Conservation (phyloP, 2,329 filamentous ascomycete genomes). For the Coleophoma cylindrospora region DNA sequence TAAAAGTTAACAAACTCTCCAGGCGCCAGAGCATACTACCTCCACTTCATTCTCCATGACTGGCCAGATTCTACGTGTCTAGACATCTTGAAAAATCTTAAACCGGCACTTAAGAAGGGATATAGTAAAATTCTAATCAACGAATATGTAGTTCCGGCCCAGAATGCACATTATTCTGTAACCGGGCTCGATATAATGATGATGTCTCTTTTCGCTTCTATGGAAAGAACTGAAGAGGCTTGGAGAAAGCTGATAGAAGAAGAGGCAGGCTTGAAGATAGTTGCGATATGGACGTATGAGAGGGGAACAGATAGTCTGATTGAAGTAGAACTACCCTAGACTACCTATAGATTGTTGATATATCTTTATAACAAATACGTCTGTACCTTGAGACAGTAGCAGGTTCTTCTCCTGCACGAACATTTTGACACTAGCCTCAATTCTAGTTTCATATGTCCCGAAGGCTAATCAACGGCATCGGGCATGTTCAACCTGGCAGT, state of each 20-base stretch:
- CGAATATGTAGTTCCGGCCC: conserved; percentile 5
- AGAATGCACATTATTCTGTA: conserved; percentile 3
- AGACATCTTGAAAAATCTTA: conserved; percentile 18
- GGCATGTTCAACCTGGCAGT: too few species aligned
- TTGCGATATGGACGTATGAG: conserved; percentile 4
- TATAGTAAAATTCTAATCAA: conserved; percentile 8
- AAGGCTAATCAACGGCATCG: too few species aligned
- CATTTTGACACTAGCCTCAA: too few species aligned
- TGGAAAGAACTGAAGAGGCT: conserved; percentile 13
- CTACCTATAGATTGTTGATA: too few species aligned
- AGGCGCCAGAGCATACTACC: conserved; percentile 19
- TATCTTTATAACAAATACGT: too few species aligned
- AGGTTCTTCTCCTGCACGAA: too few species aligned
- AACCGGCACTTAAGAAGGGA: conserved; percentile 16
- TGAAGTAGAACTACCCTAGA: conserved; percentile 2
- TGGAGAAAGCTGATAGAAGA: conserved; percentile 13
- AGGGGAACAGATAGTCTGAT: conserved; percentile 7
- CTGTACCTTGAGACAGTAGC: too few species aligned
- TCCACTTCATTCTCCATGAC: conserved; percentile 20
- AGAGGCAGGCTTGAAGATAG: conserved; percentile 11
- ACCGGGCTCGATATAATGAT: conserved; percentile 18
- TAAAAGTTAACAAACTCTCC: neutral
- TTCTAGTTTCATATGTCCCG: too few species aligned
- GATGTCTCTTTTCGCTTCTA: conserved; percentile 12
- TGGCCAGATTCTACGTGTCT: conserved; percentile 21